Percentiles rank a stretch among this genome's conserved stretches.
These are phyloP conservation scores for Prosopis cineraria DNA, from an alignment of 306 rosid genomes.

Conservation along the genomic window DNA sequence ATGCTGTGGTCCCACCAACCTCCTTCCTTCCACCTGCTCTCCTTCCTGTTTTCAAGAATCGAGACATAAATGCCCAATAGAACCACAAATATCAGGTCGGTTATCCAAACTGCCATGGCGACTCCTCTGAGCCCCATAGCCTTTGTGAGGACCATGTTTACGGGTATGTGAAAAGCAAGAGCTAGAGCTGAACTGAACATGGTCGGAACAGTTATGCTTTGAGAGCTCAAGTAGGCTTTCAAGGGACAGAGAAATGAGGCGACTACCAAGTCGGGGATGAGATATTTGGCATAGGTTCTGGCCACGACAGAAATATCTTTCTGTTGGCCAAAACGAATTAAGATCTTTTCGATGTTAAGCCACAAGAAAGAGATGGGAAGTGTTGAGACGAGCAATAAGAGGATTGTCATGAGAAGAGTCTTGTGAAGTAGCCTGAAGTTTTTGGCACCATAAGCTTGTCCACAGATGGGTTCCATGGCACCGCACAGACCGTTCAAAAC, in stretches of 20 bases:
- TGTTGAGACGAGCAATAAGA: constrained; percentile 53
- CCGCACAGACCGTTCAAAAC: constrained; percentile 75
- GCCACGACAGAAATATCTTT: constrained; percentile 63
- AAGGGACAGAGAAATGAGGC: constrained; percentile 76
- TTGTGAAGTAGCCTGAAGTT: constrained; percentile 77
- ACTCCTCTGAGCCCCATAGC: constrained; percentile 75
- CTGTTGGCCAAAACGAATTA: constrained; percentile 73
- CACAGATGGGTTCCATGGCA: constrained; percentile 95
- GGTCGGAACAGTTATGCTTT: constrained; percentile 69
- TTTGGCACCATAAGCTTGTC: constrained; percentile 90
- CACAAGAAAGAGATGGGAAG: constrained; percentile 80
- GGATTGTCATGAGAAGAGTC: constrained; percentile 73
- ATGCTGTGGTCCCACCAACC: constrained; percentile 77
- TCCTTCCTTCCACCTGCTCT: constrained; percentile 55
- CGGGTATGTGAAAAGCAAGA: constrained; percentile 68
- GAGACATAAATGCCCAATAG: constrained; percentile 56
- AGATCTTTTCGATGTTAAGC: constrained; percentile 75
- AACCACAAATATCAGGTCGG: constrained; percentile 64
- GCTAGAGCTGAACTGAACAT: constrained; percentile 72
- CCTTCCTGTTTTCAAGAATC: constrained; percentile 44
- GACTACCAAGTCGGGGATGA: constrained; percentile 72
- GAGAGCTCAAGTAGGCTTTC: constrained; percentile 78
- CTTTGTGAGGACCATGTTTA: constrained; percentile 63
- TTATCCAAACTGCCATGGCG: constrained; percentile 80
- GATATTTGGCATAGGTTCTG: constrained; percentile 52